These are phyloP conservation scores for Leptographium galeiforme DNA, from an alignment of 2,329 filamentous ascomycete genomes.

Conservation along the genomic window DNA sequence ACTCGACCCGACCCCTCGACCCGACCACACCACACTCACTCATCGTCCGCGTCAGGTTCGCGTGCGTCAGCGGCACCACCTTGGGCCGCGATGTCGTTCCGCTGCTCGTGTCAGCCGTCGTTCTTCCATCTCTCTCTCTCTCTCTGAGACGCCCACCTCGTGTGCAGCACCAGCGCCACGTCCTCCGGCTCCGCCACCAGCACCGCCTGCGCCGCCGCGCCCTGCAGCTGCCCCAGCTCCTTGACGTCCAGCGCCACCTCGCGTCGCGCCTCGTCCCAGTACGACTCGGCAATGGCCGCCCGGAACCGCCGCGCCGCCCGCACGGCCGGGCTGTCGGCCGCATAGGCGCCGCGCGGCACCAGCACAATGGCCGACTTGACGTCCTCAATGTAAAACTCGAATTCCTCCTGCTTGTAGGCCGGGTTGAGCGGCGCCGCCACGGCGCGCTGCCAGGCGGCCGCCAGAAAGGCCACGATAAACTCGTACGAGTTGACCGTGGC, in stretches of 20 bases:
- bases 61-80: slow-evolving; percentile 70
- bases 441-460: slow-evolving; percentile 70
- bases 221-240: slow-evolving; percentile 53
- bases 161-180: slow-evolving; percentile 70
- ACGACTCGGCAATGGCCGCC: slow-evolving; percentile 76
- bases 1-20: neutral
- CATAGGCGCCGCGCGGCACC: slow-evolving; percentile 58
- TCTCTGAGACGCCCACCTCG: slow-evolving; percentile 29
- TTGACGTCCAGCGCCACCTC: slow-evolving; percentile 70
- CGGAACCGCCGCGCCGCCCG: slow-evolving; percentile 66
- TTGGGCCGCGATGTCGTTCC: slow-evolving; percentile 79
- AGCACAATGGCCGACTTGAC: slow-evolving; percentile 67
- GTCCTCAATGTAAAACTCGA: slow-evolving; percentile 86
- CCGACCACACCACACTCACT: slow-evolving; percentile 16
- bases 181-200: slow-evolving; percentile 55
- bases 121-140: no score
- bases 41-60: slow-evolving; percentile 72
- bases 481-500: slow-evolving; percentile 75
- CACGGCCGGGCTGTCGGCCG: slow-evolving; percentile 55
- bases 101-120: slow-evolving; percentile 18
- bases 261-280: slow-evolving; percentile 51
- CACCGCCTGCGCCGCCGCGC: slow-evolving; percentile 24
- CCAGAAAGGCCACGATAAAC: slow-evolving; percentile 77
- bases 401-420: slow-evolving; percentile 79
- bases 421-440: slow-evolving; percentile 81